phyloP scores from a whole-genome alignment of 1,284 basidiomycete species.

The Naganishia sp. region DNA sequence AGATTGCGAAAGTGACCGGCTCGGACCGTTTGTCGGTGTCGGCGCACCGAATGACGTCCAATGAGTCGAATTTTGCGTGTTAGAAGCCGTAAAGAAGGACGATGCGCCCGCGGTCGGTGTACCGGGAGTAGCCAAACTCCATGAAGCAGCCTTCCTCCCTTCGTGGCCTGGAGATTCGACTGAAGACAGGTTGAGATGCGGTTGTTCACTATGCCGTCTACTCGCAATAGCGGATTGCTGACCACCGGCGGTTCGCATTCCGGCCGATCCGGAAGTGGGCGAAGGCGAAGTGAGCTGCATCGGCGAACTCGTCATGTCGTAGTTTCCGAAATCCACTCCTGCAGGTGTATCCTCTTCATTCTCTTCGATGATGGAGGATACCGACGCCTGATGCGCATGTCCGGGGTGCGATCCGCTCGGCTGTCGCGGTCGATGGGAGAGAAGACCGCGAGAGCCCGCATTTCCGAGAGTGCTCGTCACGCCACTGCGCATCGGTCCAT shows the following conservation, averaged over 20 bases:
- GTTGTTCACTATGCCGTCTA: conserved; percentile 5
- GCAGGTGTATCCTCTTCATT: conserved; percentile 16
- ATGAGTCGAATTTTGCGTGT: background rate
- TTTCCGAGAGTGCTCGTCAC: background rate
- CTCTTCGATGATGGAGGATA: conserved; percentile 25
- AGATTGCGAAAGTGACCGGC: background rate
- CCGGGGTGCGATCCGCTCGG: conserved; percentile 7
- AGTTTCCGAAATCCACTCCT: conserved; percentile 6
- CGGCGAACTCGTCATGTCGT: conserved; percentile 15
- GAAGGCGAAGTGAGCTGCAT: background rate
- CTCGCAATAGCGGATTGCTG: conserved; percentile 1
- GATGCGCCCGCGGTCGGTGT: conserved; percentile 22
- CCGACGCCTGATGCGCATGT: conserved; percentile 14
- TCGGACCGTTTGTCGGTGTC: conserved; percentile 21
- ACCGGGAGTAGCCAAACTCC: conserved; percentile 22
- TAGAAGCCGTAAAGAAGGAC: conserved; percentile 9
- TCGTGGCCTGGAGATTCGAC: background rate
- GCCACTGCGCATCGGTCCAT: background rate
- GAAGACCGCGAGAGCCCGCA: background rate
- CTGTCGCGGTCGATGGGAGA: conserved; percentile 9
- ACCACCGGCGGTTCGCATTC: background rate
- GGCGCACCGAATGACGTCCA: conserved; percentile 29
- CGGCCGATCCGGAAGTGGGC: background rate
- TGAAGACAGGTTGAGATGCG: conserved; percentile 12
- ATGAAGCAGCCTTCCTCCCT: background rate